These are phyloP conservation scores for Blepharisma stoltei DNA, from an alignment of 73 alveolate species.

Conservation along the genomic window DNA sequence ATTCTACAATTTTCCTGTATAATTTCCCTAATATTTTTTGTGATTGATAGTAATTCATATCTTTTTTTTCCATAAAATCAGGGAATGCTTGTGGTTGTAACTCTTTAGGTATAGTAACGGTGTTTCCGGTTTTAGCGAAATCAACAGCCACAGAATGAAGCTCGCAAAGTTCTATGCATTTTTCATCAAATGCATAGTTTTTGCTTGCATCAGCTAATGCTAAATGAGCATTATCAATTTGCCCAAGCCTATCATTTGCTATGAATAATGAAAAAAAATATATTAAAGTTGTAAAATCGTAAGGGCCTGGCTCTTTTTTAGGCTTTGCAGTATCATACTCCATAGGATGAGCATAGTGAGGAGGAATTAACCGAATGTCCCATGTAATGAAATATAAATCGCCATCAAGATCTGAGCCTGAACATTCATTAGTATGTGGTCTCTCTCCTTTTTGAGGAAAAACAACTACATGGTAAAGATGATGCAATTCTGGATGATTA, in stretches of 20 bases:
- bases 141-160: slow-evolving; percentile 83
- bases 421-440: slow-evolving; percentile 79
- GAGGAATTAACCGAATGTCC: slow-evolving; percentile 59
- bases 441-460: slow-evolving; percentile 83
- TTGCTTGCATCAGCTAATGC: slow-evolving; percentile 74
- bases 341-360: slow-evolving; percentile 49
- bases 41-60: slow-evolving; percentile 49
- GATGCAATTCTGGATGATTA: slow-evolving; percentile 53
- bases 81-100: slow-evolving; percentile 57
- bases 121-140: slow-evolving; percentile 74
- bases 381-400: slow-evolving; percentile 74
- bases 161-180: slow-evolving; percentile 66
- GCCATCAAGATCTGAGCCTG: slow-evolving; percentile 88
- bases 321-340: slow-evolving; percentile 44
- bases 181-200: slow-evolving; percentile 58
- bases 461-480: slow-evolving; percentile 76
- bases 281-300: slow-evolving; percentile 57
- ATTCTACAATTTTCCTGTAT: slow-evolving; percentile 48
- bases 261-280: slow-evolving; percentile 65
- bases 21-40: slow-evolving; percentile 68
- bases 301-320: slow-evolving; percentile 38
- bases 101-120: slow-evolving; percentile 56
- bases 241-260: slow-evolving; percentile 74
- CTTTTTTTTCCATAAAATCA: slow-evolving; percentile 87
- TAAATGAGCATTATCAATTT: slow-evolving; percentile 77